Percentiles rank a stretch among this genome's conserved stretches.
Conservation (phyloP, 129 eudicot genomes). For the Glebionis coronaria region DNA sequence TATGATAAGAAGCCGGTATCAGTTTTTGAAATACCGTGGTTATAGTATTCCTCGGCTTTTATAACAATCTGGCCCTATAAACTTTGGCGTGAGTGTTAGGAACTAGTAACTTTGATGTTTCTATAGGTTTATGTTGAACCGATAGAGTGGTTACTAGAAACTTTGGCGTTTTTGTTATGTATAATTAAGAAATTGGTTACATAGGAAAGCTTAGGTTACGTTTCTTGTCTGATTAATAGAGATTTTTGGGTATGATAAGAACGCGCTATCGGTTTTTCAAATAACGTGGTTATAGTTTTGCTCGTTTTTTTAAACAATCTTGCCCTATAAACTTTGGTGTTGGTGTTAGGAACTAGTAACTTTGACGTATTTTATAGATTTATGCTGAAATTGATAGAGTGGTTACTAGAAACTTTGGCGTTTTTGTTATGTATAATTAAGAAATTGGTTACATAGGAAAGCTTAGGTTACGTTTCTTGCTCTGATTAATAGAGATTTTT, state of each 20-base stretch:
- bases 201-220: background rate
- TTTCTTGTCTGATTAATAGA: too few species aligned
- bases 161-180: background rate
- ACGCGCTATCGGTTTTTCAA: too few species aligned
- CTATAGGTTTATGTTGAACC: background rate
- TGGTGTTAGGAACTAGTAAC: background rate
- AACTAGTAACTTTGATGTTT: background rate
- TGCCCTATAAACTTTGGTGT: too few species aligned
- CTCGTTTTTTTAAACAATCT: too few species aligned
- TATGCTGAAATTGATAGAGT: background rate
- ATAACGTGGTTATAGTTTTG: too few species aligned
- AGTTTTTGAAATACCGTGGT: too few species aligned
- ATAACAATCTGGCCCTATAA: too few species aligned
- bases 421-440: background rate
- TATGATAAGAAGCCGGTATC: too few species aligned
- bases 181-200: background rate
- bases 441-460: background rate
- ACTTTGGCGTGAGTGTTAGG: too few species aligned
- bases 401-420: background rate
- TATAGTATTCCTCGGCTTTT: too few species aligned
- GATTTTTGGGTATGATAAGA: too few species aligned
- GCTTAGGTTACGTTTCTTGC: background rate
- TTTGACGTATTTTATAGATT: background rate
- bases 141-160: background rate
- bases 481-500: too few species aligned